phyloP scores from a whole-genome alignment of 495 filamentous ascomycete species.

The Penicillium diatomitis region DNA sequence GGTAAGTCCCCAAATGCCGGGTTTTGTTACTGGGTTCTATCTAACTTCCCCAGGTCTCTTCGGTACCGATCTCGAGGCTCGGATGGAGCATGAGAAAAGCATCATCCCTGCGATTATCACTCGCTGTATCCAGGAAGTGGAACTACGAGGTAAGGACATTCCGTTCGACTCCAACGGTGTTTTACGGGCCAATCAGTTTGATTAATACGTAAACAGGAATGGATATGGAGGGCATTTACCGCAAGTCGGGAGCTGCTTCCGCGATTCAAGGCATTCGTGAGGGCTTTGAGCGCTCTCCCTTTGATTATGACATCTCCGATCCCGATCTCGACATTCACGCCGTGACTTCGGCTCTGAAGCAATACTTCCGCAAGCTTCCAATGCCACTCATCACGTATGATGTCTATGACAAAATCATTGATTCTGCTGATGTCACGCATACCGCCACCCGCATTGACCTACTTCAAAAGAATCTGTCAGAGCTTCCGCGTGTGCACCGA shows the following conservation, averaged over 20 bases:
- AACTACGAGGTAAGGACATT: conserved; percentile 55
- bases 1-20: conserved; percentile 17
- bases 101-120: conserved; percentile 85
- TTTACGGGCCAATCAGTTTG: background rate
- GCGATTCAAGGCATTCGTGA: conserved; percentile 81
- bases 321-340: conserved; percentile 91
- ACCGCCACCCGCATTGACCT: conserved; percentile 47
- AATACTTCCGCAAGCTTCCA: conserved; percentile 94
- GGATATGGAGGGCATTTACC: conserved; percentile 97
- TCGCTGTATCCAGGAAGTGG: conserved; percentile 95
- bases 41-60: conserved; percentile 52
- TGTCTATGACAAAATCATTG: conserved; percentile 81
- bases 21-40: background rate
- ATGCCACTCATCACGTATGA: conserved; percentile 87
- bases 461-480: conserved; percentile 59
- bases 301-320: conserved; percentile 82
- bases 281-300: conserved; percentile 69
- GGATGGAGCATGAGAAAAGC: conserved; percentile 81
- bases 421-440: conserved; percentile 44
- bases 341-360: conserved; percentile 91
- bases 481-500: conserved; percentile 71
- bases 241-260: conserved; percentile 86
- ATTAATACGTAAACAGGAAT: conserved; percentile 52
- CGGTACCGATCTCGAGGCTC: conserved; percentile 78
- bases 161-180: background rate